Percentiles rank a stretch among this genome's conserved stretches.
Evolutionary conservation across 23 red algal genomes (phyloP).

Genomic region (Gracilaria vermiculophylla): DNA sequence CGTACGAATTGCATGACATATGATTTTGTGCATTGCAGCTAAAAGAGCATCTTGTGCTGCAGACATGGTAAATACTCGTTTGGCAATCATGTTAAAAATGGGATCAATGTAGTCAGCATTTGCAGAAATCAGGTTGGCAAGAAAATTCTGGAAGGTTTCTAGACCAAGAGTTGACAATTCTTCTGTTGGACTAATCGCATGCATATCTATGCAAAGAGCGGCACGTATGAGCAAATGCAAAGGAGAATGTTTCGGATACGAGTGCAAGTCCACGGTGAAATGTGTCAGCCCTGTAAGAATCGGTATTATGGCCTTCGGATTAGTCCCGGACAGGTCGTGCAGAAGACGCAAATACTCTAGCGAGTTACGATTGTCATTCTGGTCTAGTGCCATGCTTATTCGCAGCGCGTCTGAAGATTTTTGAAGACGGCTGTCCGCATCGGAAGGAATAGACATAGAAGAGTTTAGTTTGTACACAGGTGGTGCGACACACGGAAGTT

Average conservation of each 20-base stretch:
- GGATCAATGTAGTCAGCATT: slow-evolving; percentile 38
- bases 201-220: slow-evolving; percentile 28
- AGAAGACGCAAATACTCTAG: slow-evolving; percentile 42
- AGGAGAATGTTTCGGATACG: neutral
- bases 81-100: slow-evolving; percentile 12
- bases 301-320: neutral
- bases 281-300: slow-evolving; percentile 46
- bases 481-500: no score
- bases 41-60: neutral
- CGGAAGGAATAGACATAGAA: no score
- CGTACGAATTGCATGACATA: neutral
- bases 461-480: no score
- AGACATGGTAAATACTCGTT: slow-evolving; percentile 6
- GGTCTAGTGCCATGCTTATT: slow-evolving; percentile 1
- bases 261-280: slow-evolving; percentile 1
- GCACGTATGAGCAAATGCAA: slow-evolving; percentile 21
- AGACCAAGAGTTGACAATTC: neutral
- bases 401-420: neutral
- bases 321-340: neutral
- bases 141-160: slow-evolving; percentile 18
- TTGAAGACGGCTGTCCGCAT: no score
- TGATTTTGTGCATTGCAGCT: neutral
- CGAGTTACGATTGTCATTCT: slow-evolving; percentile 20
- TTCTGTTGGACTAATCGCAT: slow-evolving; percentile 3
- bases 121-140: slow-evolving; percentile 30